Conservation (phyloP, 2,329 filamentous ascomycete genomes). For the Diaporthe vexans region DNA sequence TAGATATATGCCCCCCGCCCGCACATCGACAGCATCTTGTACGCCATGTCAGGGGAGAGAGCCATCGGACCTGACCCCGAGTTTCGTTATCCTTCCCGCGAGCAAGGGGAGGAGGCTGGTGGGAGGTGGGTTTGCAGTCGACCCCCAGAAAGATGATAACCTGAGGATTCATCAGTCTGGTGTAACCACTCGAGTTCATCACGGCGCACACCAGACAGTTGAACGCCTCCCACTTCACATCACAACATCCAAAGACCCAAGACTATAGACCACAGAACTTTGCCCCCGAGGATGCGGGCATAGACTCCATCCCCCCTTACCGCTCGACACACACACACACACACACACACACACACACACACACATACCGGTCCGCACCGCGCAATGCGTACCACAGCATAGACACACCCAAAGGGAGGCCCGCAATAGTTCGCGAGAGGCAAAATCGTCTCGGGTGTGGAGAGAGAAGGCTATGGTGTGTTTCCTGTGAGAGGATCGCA, state of each 20-base stretch:
- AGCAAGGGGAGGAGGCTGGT: neutral
- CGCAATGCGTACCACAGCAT: neutral
- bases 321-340: neutral
- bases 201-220: neutral
- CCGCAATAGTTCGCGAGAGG: neutral
- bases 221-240: neutral
- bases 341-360: neutral
- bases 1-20: neutral
- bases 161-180: neutral
- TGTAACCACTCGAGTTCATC: neutral
- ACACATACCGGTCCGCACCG: neutral
- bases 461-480: neutral
- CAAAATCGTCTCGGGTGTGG: neutral
- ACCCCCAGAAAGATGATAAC: neutral
- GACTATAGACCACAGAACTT: neutral
- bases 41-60: neutral
- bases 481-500: constrained; percentile 20
- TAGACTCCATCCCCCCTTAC: neutral
- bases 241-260: neutral
- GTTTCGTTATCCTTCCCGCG: neutral
- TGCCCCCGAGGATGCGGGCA: neutral
- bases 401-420: neutral
- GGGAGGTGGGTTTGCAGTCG: neutral
- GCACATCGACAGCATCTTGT: neutral
- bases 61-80: neutral